These are phyloP conservation scores for Penicillium sp. DNA, from an alignment of 2,329 filamentous ascomycete species.

Conservation along the genomic window DNA sequence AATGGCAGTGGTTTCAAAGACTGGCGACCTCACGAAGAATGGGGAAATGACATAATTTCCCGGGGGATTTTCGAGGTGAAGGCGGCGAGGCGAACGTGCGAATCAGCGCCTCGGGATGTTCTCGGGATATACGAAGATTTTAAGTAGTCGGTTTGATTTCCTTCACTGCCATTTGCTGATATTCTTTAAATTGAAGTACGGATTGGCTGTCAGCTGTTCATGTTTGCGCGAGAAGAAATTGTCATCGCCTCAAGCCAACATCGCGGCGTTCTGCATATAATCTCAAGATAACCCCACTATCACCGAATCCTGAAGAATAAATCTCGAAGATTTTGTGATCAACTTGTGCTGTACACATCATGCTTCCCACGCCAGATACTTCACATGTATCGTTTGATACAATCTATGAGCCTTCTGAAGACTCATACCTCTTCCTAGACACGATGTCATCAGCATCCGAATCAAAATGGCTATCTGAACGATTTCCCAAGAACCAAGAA, in stretches of 20 bases:
- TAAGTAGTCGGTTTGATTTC: not conserved
- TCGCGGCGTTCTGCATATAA: not conserved
- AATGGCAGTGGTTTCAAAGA: not conserved
- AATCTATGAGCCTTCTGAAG: slow-evolving; percentile 93
- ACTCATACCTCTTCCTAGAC: slow-evolving; percentile 91
- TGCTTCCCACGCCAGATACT: slow-evolving; percentile 93
- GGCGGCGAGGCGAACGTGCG: slow-evolving; percentile 23
- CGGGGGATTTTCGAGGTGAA: slow-evolving; percentile 15
- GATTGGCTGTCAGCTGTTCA: not conserved
- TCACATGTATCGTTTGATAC: slow-evolving; percentile 84
- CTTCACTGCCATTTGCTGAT: not conserved
- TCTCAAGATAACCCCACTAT: slow-evolving; percentile 4
- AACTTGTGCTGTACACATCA: slow-evolving; percentile 36
- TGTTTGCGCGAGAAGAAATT: not conserved
- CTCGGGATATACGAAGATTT: slow-evolving; percentile 3
- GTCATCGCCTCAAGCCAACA: not conserved
- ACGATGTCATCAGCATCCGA: slow-evolving; percentile 75
- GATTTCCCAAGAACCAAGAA: slow-evolving; percentile 51
- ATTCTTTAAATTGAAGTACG: not conserved
- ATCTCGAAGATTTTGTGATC: not conserved
- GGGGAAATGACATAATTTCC: slow-evolving; percentile 26
- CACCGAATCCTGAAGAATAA: not conserved
- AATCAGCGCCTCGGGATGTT: slow-evolving; percentile 17
- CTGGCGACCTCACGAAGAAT: not conserved
- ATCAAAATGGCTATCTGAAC: slow-evolving; percentile 63